Evolutionary conservation across 768 basidiomycete genomes (phyloP), one percentile per base, ranked within the genome.

Genomic region (Tylopilus vinaceipallidus): DNA sequence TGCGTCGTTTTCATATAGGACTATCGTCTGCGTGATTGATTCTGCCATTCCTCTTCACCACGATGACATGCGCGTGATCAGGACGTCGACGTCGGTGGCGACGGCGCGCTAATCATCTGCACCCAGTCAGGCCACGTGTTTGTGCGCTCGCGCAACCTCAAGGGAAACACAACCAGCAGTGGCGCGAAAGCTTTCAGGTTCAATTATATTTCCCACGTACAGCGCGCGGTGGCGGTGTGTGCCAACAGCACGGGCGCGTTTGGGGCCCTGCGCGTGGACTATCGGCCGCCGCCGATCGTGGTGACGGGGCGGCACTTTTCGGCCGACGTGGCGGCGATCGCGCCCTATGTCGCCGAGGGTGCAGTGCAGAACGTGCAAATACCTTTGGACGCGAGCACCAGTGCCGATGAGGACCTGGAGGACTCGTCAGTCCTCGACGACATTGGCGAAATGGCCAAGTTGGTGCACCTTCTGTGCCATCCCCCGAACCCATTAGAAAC

Each of bases 91-190:
- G 74, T 98, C 13, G 91, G 92, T 17, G 74, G 83, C 1, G 93
- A 97, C 55, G 91, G 94, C 4, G 81, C 87, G 14, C 80, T 97
- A 61, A 86, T 97, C 62, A 78, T 98, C 39, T 97, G 91, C 70
- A 98, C 95, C 2, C 83, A 88, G 54, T 95, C 95, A 4, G 95
- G 95, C 0, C 94, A 98, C 59, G 94, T 95, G 27, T 98, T 88
- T 62, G 77, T 95, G 20, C 86, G 94, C 20, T 76, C 83, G 17
- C 80, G 91, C 23, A 81, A 71, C 50, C 52, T 53, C 46, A 69
- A 61, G 55, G 55, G 47, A 6, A 49, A 39, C 19, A 45, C 46
- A 63, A 65, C 52, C 44, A 60, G 59, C 22, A 55, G 36, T 38
- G 67, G 53, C 35, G 54, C 49, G 6, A 86, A 86, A 62, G 63